Conservation (phyloP, 1,139 yeast genomes). For the Kurtzmaniella quercitrusa region DNA sequence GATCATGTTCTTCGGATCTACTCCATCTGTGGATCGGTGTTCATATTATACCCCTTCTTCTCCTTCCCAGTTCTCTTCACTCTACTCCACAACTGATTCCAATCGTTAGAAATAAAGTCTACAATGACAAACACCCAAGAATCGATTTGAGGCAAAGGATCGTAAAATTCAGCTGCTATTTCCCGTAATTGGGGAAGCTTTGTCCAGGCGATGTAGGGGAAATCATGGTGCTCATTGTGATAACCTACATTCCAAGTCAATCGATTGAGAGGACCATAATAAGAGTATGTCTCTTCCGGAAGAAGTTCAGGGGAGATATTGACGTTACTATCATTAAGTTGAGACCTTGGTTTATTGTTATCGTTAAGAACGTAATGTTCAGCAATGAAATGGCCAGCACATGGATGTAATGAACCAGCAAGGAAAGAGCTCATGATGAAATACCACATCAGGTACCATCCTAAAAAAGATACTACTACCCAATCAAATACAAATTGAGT, state of each 20-base stretch:
- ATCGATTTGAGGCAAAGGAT: conserved; percentile 69
- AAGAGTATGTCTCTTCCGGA: conserved; percentile 82
- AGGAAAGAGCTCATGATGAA: conserved; percentile 74
- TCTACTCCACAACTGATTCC: conserved; percentile 73
- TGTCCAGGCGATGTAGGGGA: conserved; percentile 92
- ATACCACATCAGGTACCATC: conserved; percentile 61
- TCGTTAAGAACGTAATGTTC: conserved; percentile 77
- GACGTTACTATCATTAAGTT: conserved; percentile 9
- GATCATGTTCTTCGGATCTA: too few species aligned
- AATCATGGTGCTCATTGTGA: conserved; percentile 94
- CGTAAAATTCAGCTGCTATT: conserved; percentile 79
- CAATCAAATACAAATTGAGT: conserved; percentile 58
- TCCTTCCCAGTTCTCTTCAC: conserved; percentile 59
- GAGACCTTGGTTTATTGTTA: conserved; percentile 43
- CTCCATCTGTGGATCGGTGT: conserved; percentile 2
- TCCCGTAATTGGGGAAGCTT: conserved; percentile 60
- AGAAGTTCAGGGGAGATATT: conserved; percentile 29
- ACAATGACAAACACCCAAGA: conserved; percentile 78
- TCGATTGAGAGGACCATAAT: conserved; percentile 73
- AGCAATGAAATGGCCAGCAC: conserved; percentile 93
- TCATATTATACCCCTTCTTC: conserved; percentile 30
- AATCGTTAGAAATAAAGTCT: conserved; percentile 65
- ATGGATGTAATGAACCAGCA: conserved; percentile 91
- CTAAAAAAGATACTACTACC: conserved; percentile 55
- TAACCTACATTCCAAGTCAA: conserved; percentile 92